Conservation (phyloP, 1,284 basidiomycete genomes). For the Cryptococcus sp. region DNA sequence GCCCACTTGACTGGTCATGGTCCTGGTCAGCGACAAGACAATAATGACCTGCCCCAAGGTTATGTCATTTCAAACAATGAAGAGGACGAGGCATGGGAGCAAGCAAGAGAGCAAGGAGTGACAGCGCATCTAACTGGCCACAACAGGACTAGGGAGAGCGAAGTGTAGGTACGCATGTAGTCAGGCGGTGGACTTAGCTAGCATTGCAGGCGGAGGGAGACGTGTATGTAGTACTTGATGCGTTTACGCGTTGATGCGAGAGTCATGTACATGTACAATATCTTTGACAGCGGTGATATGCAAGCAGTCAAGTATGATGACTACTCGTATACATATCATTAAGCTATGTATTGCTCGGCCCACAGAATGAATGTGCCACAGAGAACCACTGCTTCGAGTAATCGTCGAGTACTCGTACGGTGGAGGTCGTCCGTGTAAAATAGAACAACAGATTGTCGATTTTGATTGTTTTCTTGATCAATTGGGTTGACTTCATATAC, state of each 20-base stretch:
- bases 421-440: not conserved
- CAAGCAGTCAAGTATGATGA: not conserved
- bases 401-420: not conserved
- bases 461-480: not conserved
- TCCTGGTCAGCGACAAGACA: conserved; percentile 4
- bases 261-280: not conserved
- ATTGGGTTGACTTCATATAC: not conserved
- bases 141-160: conserved; percentile 1
- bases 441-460: not conserved
- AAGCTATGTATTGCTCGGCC: not conserved
- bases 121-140: conserved; percentile 46
- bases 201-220: not conserved
- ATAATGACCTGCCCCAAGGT: conserved; percentile 14
- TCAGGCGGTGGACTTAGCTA: not conserved
- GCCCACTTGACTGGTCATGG: conserved; percentile 44
- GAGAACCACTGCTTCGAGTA: too few species aligned
- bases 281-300: not conserved
- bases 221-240: not conserved
- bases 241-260: not conserved
- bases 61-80: conserved; percentile 38
- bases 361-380: too few species aligned
- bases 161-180: not conserved
- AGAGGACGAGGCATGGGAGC: conserved; percentile 48
- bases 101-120: conserved; percentile 37
- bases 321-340: not conserved